These are phyloP conservation scores for Amauroascus niger DNA, from an alignment of 2,329 filamentous ascomycete genomes.

Conservation along the genomic window DNA sequence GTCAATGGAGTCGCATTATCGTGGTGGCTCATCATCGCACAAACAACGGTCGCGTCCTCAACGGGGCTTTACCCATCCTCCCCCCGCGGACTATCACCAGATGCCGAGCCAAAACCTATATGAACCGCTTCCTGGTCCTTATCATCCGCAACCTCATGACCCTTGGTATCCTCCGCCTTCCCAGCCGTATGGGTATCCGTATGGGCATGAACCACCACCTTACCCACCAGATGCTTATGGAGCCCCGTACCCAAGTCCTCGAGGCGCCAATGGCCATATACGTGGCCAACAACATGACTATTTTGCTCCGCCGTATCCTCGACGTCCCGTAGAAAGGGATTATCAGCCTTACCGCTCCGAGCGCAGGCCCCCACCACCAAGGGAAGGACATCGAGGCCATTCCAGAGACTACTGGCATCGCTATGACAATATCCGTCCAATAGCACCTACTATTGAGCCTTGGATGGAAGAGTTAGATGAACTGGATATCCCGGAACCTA, in stretches of 20 bases:
- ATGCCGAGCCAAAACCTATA: constrained; percentile 17
- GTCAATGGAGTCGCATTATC: constrained; percentile 9
- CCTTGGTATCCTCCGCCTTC: constrained; percentile 19
- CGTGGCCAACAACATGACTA: constrained; percentile 15
- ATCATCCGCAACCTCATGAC: constrained; percentile 15
- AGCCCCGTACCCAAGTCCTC: constrained; percentile 15
- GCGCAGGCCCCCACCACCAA: constrained; percentile 10
- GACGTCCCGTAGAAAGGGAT: constrained; percentile 5
- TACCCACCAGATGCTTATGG: constrained; percentile 16
- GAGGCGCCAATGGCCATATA: constrained; percentile 10
- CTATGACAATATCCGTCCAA: constrained; percentile 11
- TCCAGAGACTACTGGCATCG: constrained; percentile 10
- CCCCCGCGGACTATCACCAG: constrained; percentile 19
- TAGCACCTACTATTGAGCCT: constrained; percentile 14
- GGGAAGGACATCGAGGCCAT: constrained; percentile 4
- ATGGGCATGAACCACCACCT: constrained; percentile 19
- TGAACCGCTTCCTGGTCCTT: constrained; percentile 19
- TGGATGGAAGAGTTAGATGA: constrained; percentile 17
- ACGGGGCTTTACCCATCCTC: constrained; percentile 19
- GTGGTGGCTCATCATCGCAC: constrained; percentile 18
- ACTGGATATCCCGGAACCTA: constrained; percentile 14
- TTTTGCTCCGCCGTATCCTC: constrained; percentile 11
- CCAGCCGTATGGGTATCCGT: constrained; percentile 20
- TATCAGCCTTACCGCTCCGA: constrained; percentile 11
- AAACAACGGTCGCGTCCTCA: constrained; percentile 18